phyloP scores from a whole-genome alignment of 1,139 yeast genomes.

The Saccharomyces pastorianus region DNA sequence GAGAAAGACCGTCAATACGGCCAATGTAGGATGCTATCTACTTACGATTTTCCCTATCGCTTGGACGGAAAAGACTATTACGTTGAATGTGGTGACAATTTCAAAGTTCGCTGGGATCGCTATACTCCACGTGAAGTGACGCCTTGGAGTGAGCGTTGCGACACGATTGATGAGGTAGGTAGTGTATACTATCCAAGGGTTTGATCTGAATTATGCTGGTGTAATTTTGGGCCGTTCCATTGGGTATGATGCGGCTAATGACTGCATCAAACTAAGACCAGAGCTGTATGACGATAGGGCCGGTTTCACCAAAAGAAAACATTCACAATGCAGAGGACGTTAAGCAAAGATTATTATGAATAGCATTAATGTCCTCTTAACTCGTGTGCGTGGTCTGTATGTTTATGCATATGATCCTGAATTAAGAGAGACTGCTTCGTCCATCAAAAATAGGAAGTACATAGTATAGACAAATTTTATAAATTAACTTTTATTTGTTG shows the following conservation, averaged over 20 bases:
- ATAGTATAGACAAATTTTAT: neutral
- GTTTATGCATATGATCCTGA: slow-evolving; percentile 36
- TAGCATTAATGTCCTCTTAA: slow-evolving; percentile 35
- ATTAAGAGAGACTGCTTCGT: slow-evolving; percentile 27
- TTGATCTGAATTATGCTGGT: slow-evolving; percentile 38
- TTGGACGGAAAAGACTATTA: slow-evolving; percentile 37
- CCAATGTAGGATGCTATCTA: slow-evolving; percentile 35
- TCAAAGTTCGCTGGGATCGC: slow-evolving; percentile 38
- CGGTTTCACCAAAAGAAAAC: slow-evolving; percentile 35
- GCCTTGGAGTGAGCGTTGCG: slow-evolving; percentile 39
- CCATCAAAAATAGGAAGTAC: slow-evolving; percentile 4
- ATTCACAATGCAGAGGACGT: slow-evolving; percentile 32
- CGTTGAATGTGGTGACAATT: slow-evolving; percentile 35
- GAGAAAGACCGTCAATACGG: slow-evolving; percentile 29
- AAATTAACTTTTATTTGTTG: neutral
- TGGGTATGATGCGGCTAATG: slow-evolving; percentile 32
- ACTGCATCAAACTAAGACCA: slow-evolving; percentile 30
- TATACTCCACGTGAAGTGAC: slow-evolving; percentile 33
- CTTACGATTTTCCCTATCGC: slow-evolving; percentile 39
- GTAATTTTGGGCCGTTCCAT: slow-evolving; percentile 37
- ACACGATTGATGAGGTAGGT: slow-evolving; percentile 37
- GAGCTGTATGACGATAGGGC: slow-evolving; percentile 37
- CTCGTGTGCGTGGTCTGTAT: slow-evolving; percentile 36
- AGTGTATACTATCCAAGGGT: slow-evolving; percentile 29
- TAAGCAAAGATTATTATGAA: slow-evolving; percentile 35